phyloP scores from a whole-genome alignment of 176 grass and related monocot genomes.

The Aegilops longissima region DNA sequence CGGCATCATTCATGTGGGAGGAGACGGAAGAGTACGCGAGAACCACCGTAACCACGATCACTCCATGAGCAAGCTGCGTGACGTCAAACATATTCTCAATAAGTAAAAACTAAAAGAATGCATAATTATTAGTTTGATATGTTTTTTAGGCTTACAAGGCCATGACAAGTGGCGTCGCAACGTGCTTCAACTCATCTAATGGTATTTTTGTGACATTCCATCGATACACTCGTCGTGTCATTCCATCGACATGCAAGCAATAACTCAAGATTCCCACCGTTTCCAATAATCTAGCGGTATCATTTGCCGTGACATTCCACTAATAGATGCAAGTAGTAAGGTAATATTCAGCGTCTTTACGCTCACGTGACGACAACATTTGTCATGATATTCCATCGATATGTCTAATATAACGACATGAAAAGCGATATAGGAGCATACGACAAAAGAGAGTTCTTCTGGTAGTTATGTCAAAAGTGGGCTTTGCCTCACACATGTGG shows the following conservation, averaged over 20 bases:
- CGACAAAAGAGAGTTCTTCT: background rate
- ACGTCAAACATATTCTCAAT: background rate
- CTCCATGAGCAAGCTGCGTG: background rate
- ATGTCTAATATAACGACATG: background rate
- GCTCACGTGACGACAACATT: background rate
- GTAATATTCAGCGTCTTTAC: background rate
- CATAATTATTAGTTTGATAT: background rate
- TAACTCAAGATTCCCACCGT: too few species aligned
- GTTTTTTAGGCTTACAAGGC: background rate
- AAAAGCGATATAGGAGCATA: background rate
- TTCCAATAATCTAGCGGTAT: too few species aligned
- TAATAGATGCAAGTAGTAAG: too few species aligned
- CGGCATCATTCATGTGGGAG: background rate
- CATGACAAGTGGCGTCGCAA: background rate
- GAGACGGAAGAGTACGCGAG: background rate
- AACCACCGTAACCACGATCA: background rate
- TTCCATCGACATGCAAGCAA: too few species aligned
- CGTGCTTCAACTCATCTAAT: background rate
- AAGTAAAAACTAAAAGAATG: background rate
- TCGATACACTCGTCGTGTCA: background rate
- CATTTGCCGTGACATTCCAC: too few species aligned
- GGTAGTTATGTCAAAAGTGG: background rate
- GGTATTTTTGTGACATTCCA: background rate
- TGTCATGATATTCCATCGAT: background rate
- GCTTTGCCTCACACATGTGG: too few species aligned